Evolutionary conservation across 345 rosid genomes (phyloP), one percentile per base, ranked within the genome.

Genomic region (Raphanus sativus): DNA sequence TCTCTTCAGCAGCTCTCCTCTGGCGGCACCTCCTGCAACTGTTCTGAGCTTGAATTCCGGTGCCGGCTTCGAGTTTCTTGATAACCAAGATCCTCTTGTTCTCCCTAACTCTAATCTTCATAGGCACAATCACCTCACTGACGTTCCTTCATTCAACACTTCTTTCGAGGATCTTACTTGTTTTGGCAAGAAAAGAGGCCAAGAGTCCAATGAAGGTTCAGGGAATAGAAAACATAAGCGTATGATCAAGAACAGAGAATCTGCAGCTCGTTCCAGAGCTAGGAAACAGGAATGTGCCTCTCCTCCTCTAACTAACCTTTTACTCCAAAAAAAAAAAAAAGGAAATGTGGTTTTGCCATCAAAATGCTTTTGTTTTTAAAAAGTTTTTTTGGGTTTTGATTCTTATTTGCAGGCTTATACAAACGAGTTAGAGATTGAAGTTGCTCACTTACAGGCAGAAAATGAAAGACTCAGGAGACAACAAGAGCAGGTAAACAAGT

Each of bases 261-360:
- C 98, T 7, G 98, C 98, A 0, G 90, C 98, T 54, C 86, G 97
- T 40, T 93, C 98, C 6, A 84, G 98, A 80, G 93, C 93, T 36
- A 88, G 93, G 79, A 91, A 87, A 79, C 90, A 87, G 93, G 97
- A 82, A 85, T 67, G 67, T 62, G 45, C 50, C 55, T 17, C 55
- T 17, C 50, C 64, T 55, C 38, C 21, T 67, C 67, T 55, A 50
- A 50, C 55, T 77, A 6, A 26, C 40, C 25, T 8, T 74, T 13
- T 67, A 79, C 29, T 54, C 69, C 9, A 75, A 61, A 52, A 62
- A 11, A 61, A 52, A 62, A 11, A 21, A 21, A 21, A 21, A 21
- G 21, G 13, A 45, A 59, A 52, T 50, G 50, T 16, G 6, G 10
- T 55, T 32, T 66, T 54, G n/a, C 67, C 74, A 45, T 62, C 21